Evolutionary conservation across 2,329 filamentous ascomycete species (phyloP).

Genomic region (Fusarium brevicatenulatum): DNA sequence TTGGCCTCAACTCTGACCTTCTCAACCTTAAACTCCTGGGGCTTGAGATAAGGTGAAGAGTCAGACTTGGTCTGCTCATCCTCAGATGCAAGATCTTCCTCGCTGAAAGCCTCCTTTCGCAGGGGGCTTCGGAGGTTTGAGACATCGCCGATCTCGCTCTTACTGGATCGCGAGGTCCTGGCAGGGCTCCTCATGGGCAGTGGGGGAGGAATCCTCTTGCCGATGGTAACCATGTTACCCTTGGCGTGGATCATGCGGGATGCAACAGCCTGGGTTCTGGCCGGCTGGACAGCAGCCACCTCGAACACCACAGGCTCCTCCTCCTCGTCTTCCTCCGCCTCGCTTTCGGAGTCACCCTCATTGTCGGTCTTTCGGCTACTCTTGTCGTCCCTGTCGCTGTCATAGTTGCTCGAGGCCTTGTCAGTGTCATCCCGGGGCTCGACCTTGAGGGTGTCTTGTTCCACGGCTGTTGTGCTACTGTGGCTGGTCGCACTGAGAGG

Average conservation of each 20-base stretch:
- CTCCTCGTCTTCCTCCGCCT: conserved; percentile 34
- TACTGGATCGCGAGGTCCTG: conserved; percentile 63
- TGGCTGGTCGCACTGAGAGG: conserved; percentile 37
- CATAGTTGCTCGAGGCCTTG: conserved; percentile 41
- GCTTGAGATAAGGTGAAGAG: conserved; percentile 37
- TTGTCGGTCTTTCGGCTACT: conserved; percentile 43
- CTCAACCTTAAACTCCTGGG: conserved; percentile 34
- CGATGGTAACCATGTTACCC: conserved; percentile 85
- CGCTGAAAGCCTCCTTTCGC: conserved; percentile 60
- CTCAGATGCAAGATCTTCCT: conserved; percentile 43
- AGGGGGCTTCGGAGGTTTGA: conserved; percentile 60
- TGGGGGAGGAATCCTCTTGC: conserved; percentile 80
- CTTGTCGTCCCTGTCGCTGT: conserved; percentile 42
- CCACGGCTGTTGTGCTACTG: conserved; percentile 30
- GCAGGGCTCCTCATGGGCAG: conserved; percentile 82
- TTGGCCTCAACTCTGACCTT: conserved; percentile 20
- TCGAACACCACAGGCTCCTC: conserved; percentile 77
- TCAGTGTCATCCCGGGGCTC: conserved; percentile 40
- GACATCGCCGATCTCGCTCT: conserved; percentile 69
- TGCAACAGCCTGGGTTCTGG: conserved; percentile 65
- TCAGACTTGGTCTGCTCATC: conserved; percentile 37
- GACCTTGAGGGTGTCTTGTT: conserved; percentile 37
- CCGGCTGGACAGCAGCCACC: conserved; percentile 67
- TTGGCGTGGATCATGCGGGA: conserved; percentile 76
- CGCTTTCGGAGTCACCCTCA: conserved; percentile 39